These are phyloP conservation scores for Trichoderma guizhouense DNA, from an alignment of 2,329 filamentous ascomycete genomes.

Conservation along the genomic window DNA sequence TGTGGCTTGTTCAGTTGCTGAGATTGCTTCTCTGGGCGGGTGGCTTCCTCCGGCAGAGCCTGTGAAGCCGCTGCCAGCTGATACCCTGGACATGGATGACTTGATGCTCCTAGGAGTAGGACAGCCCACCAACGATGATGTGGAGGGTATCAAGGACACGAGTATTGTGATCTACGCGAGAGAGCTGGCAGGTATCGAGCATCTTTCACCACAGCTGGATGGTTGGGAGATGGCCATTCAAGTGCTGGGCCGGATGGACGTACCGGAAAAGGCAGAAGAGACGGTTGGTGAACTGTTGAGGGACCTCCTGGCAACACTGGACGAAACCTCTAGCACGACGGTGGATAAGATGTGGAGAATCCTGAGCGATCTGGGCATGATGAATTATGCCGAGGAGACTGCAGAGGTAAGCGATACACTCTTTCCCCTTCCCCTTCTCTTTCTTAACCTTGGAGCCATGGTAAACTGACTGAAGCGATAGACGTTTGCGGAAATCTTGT, in stretches of 20 bases:
- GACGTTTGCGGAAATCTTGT: slow-evolving; percentile 79
- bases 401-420: slow-evolving; percentile 63
- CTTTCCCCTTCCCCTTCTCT: neutral
- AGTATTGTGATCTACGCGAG: slow-evolving; percentile 74
- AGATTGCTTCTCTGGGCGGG: slow-evolving; percentile 76
- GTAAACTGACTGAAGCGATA: slow-evolving; percentile 38
- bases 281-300: slow-evolving; percentile 70
- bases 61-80: slow-evolving; percentile 50
- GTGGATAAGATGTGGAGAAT: slow-evolving; percentile 81
- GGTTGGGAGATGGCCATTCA: slow-evolving; percentile 91
- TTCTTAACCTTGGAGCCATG: neutral
- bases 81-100: slow-evolving; percentile 76
- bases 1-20: slow-evolving; percentile 72
- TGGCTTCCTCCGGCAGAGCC: slow-evolving; percentile 62
- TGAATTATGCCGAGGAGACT: slow-evolving; percentile 72
- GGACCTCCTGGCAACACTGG: slow-evolving; percentile 58
- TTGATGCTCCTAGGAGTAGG: slow-evolving; percentile 75
- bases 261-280: slow-evolving; percentile 65
- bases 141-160: slow-evolving; percentile 71
- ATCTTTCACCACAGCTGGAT: slow-evolving; percentile 51
- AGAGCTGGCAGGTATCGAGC: slow-evolving; percentile 56
- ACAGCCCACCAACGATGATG: slow-evolving; percentile 54
- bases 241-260: slow-evolving; percentile 76
- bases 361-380: slow-evolving; percentile 74
- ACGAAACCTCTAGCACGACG: slow-evolving; percentile 64